These are phyloP conservation scores for Chalciporus sp. DNA, from an alignment of 1,284 basidiomycete species.

Conservation along the genomic window DNA sequence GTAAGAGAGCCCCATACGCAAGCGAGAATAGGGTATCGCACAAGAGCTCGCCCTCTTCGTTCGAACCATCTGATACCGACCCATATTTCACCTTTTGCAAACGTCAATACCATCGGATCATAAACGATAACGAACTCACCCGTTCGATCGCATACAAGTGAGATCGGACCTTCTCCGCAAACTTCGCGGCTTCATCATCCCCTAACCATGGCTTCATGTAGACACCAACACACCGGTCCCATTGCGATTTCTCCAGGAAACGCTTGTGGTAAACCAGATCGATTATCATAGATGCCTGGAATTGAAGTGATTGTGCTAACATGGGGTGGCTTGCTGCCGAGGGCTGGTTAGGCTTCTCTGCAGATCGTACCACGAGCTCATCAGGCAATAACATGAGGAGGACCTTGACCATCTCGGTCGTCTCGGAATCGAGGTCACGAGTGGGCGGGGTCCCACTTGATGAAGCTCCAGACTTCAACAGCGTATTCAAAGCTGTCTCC, in stretches of 20 bases:
- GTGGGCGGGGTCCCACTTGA: conserved; percentile 63
- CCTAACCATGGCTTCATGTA: conserved; percentile 76
- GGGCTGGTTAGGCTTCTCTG: conserved; percentile 46
- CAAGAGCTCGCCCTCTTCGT: conserved; percentile 83
- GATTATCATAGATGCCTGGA: conserved; percentile 73
- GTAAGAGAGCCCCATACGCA: conserved; percentile 93
- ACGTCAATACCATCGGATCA: conserved; percentile 9
- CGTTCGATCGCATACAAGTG: conserved; percentile 81
- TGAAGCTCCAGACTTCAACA: conserved; percentile 82
- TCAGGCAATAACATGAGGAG: conserved; percentile 65
- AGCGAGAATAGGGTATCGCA: conserved; percentile 96
- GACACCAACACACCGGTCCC: conserved; percentile 74
- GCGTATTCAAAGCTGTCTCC: conserved; percentile 75
- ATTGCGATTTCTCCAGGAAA: conserved; percentile 64
- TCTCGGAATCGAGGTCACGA: conserved; percentile 69
- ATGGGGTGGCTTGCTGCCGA: conserved; percentile 49
- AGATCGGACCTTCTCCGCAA: conserved; percentile 66
- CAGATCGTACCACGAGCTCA: conserved; percentile 47
- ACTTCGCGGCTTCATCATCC: conserved; percentile 46
- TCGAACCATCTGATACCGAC: conserved; percentile 43
- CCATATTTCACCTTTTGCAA: conserved; percentile 55
- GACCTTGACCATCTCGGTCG: conserved; percentile 53
- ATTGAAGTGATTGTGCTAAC: conserved; percentile 60
- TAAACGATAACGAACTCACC: conserved; percentile 36
- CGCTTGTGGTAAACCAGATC: conserved; percentile 75